phyloP scores from a whole-genome alignment of 176 grass and related monocot genomes.

The Hyparrhenia diplandra region DNA sequence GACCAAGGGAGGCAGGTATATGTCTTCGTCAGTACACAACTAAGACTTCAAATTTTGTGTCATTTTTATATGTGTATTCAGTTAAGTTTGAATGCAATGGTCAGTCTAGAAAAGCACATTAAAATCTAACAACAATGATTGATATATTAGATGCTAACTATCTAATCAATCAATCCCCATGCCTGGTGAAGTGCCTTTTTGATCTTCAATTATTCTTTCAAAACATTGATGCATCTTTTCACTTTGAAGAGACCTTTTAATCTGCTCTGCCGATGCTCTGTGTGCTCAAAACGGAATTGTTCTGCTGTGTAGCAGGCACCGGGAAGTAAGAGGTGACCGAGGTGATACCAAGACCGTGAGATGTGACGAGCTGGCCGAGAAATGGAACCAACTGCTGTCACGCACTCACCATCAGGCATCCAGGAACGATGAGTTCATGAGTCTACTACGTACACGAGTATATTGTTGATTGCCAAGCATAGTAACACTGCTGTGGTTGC shows the following conservation, averaged over 20 bases:
- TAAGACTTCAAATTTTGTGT: not conserved
- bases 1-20: constrained; percentile 62
- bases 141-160: not conserved
- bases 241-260: not conserved
- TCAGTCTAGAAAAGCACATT: not conserved
- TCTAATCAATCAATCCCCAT: not conserved
- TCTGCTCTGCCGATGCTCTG: not conserved
- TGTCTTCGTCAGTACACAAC: not conserved
- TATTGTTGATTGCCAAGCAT: constrained; percentile 22
- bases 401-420: not conserved
- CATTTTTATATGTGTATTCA: not conserved
- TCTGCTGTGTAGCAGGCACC: constrained; percentile 16
- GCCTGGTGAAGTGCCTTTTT: not conserved
- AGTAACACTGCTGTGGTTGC: constrained; percentile 8
- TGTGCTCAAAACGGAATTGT: constrained; percentile 4
- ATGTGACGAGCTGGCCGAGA: constrained; percentile 5
- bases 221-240: not conserved
- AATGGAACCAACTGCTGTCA: not conserved
- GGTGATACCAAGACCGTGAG: constrained; percentile 8
- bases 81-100: not conserved
- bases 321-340: constrained; percentile 19
- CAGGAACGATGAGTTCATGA: constrained; percentile 1
- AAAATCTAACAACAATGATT: not conserved
- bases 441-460: constrained; percentile 15
- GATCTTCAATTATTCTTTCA: not conserved